phyloP scores from a whole-genome alignment of 495 filamentous ascomycete species.

The Rusavskia elegans region DNA sequence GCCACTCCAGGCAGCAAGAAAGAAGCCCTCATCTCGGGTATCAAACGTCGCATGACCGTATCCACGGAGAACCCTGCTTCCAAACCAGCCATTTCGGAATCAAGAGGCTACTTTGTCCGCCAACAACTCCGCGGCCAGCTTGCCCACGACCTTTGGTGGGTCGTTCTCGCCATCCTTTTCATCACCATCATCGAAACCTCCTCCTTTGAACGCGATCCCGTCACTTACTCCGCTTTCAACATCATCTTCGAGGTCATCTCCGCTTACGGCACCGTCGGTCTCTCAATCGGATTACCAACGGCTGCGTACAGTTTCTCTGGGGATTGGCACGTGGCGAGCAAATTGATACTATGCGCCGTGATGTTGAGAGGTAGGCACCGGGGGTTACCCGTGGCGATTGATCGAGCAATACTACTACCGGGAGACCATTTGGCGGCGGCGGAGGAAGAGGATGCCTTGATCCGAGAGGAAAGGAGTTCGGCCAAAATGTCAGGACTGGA shows the following conservation, averaged over 20 bases:
- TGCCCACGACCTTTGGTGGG: conserved; percentile 77
- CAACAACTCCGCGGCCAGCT: conserved; percentile 62
- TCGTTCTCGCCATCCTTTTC: conserved; percentile 54
- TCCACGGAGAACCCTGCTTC: conserved; percentile 6
- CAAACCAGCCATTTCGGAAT: conserved; percentile 15
- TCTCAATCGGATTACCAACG: conserved; percentile 54
- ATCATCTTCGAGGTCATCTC: conserved; percentile 73
- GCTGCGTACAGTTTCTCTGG: conserved; percentile 59
- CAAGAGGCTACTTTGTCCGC: conserved; percentile 39
- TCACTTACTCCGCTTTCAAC: conserved; percentile 65
- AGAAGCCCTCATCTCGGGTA: conserved; percentile 9
- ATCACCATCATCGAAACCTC: conserved; percentile 59
- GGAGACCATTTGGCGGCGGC: conserved; percentile 28
- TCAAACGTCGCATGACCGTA: conserved; percentile 7
- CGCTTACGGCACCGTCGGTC: conserved; percentile 75
- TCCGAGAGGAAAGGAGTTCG: conserved; percentile 21
- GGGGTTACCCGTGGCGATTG: conserved; percentile 66
- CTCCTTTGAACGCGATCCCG: conserved; percentile 48
- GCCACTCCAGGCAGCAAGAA: conserved; percentile 8
- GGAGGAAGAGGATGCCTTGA: conserved; percentile 44
- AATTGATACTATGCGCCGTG: conserved; percentile 61
- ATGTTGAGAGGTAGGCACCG: conserved; percentile 68
- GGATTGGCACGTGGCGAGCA: conserved; percentile 52
- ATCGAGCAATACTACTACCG: conserved; percentile 61
- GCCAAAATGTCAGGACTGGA: background rate